Evolutionary conservation across 352 stramenopile species (phyloP).

Genomic region (Phytophthora litchii): DNA sequence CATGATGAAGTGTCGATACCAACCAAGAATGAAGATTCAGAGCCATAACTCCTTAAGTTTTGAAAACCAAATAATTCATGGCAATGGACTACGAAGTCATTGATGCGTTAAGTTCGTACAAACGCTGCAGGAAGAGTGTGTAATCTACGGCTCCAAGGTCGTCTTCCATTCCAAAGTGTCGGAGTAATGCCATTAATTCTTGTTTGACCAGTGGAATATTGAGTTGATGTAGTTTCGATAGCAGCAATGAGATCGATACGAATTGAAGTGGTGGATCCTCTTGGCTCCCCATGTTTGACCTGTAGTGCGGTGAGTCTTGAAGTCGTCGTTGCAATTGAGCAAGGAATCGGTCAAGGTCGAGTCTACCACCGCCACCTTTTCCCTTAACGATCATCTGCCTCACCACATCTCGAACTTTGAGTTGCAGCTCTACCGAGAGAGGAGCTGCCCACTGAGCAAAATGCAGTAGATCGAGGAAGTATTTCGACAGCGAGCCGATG

Average conservation of each 20-base stretch:
- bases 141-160: conserved; percentile 45
- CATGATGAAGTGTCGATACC: neutral
- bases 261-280: conserved; percentile 6
- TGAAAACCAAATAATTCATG: neutral
- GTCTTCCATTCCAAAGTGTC: conserved; percentile 61
- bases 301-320: conserved; percentile 31
- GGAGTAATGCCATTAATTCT: conserved; percentile 44
- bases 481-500: conserved; percentile 44
- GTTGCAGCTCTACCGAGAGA: conserved; percentile 36
- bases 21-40: neutral
- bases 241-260: conserved; percentile 36
- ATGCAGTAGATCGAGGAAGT: conserved; percentile 48
- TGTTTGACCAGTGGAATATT: conserved; percentile 44
- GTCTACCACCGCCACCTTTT: conserved; percentile 48
- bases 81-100: conserved; percentile 1
- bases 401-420: conserved; percentile 40
- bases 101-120: conserved; percentile 41
- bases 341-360: conserved; percentile 62
- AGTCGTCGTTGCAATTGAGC: conserved; percentile 39
- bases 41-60: neutral
- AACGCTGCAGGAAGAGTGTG: conserved; percentile 43
- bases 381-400: conserved; percentile 50
- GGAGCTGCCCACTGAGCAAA: conserved; percentile 54
- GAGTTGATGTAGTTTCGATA: conserved; percentile 53
- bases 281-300: neutral